Base-by-base conservation (phyloP, 202 grass and related monocot genomes). In the Dendrocalamus latiflorus region DNA sequence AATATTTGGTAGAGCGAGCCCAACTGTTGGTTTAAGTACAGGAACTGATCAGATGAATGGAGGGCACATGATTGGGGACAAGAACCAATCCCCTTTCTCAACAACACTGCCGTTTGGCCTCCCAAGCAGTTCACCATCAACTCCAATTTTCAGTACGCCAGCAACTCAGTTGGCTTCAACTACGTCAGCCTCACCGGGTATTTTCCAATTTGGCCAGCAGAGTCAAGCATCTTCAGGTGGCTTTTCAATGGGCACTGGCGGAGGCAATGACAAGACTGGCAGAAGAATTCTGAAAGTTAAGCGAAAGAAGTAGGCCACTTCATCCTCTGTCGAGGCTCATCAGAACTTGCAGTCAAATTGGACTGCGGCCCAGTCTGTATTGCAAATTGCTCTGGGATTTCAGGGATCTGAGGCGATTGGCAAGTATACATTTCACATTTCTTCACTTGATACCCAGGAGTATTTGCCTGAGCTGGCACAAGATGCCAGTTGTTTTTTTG, bases 141-240 rank as follows among this genome's bases (percentile, higher is more conserved):
- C 28, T 65, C 84, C 76, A 74, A 14, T 17, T 58, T 87, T 83
- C 24, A 74, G 78, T 65, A 47, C 55, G 6, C 77, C 84, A 7
- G 68, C 77, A 59, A 74, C 47, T 75, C 81, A 85, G 15, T 81
- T 89, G 14, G 54, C 66, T 44, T 50, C 88, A 39, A 51, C 50
- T 25, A 77, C 83, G 30, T 25, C 65, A 21, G 13, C 72, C 12
- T 76, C 83, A 67, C 21, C 78, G 15, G 83, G 68, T 2, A 33
- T 79, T 33, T 93, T 93, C 37, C 85, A 87, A 21, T 87, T 93
- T 79, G 73, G 91, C 11, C 77, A 90, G 76, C 84, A 85, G 60
- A 82, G 63, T 81, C 72, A 62, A 74, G 36, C 61, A 58, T 70
- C 84, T 41, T 41, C 86, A 38, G 83, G 87, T 68, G 84, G 65